phyloP scores from a whole-genome alignment of 177 flowering plant genomes.

The Tripterygium wilfordii region DNA sequence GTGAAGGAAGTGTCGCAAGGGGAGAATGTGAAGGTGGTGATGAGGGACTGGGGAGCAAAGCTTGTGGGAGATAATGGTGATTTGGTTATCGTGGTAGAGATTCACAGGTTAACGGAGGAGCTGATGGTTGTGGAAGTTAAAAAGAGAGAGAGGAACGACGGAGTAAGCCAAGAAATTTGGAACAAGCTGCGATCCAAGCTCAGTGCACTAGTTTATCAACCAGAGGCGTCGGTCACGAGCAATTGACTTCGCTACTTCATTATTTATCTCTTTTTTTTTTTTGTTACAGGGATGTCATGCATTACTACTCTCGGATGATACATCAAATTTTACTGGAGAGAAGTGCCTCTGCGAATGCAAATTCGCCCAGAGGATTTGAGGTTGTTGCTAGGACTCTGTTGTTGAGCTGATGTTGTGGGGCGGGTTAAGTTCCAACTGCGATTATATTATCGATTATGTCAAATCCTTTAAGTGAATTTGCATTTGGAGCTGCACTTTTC shows the following conservation, averaged over 20 bases:
- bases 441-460: slow-evolving; percentile 18
- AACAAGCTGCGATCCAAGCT: slow-evolving; percentile 38
- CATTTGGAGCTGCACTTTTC: slow-evolving; percentile 14
- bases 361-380: slow-evolving; percentile 20
- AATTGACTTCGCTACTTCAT: slow-evolving; percentile 19
- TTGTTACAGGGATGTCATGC: slow-evolving; percentile 24
- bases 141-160: slow-evolving; percentile 18
- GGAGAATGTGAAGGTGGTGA: slow-evolving; percentile 25
- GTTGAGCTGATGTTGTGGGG: slow-evolving; percentile 6
- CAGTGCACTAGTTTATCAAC: slow-evolving; percentile 19
- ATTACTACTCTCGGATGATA: slow-evolving; percentile 22
- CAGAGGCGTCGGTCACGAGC: slow-evolving; percentile 15
- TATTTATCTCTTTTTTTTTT: too few species aligned
- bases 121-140: slow-evolving; percentile 55
- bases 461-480: slow-evolving; percentile 18
- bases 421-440: slow-evolving; percentile 20
- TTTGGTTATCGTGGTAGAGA: slow-evolving; percentile 17
- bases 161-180: slow-evolving; percentile 32
- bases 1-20: slow-evolving; percentile 27
- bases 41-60: slow-evolving; percentile 17
- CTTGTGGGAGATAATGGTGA: slow-evolving; percentile 49
- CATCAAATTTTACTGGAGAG: slow-evolving; percentile 20
- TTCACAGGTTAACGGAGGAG: slow-evolving; percentile 50
- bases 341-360: slow-evolving; percentile 12
- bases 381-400: slow-evolving; percentile 15